Evolutionary conservation across 2,329 filamentous ascomycete species (phyloP).

Genomic region (Thermothelomyces thermophilus): DNA sequence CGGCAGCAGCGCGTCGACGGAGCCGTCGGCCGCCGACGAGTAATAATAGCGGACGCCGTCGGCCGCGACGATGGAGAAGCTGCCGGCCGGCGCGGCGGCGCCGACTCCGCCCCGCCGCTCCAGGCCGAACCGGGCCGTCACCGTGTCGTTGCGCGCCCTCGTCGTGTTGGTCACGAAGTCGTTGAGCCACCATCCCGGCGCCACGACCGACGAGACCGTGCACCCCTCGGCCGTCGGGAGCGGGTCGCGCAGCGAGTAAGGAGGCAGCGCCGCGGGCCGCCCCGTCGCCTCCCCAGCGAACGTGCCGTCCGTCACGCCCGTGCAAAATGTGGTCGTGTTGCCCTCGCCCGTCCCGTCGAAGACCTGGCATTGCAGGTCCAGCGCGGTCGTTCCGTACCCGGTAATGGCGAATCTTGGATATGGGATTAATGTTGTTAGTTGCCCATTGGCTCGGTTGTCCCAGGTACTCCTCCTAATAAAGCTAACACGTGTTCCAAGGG

Average conservation of each 20-base stretch:
- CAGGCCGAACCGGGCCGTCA: slow-evolving; percentile 19
- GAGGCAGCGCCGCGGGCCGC: slow-evolving; percentile 13
- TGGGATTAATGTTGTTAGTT: too few species aligned
- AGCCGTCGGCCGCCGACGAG: slow-evolving; percentile 1
- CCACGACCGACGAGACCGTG: slow-evolving; percentile 23
- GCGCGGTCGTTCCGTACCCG: too few species aligned
- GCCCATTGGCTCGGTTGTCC: too few species aligned
- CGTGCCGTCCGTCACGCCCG: slow-evolving; percentile 12
- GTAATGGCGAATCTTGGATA: too few species aligned
- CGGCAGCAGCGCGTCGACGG: slow-evolving; percentile 1
- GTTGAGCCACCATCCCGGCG: slow-evolving; percentile 22
- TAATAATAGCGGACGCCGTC: slow-evolving; percentile 2
- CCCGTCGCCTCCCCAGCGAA: slow-evolving; percentile 12
- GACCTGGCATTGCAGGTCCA: too few species aligned
- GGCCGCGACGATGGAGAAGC: slow-evolving; percentile 11
- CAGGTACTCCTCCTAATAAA: too few species aligned
- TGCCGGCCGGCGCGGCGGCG: slow-evolving; percentile 1
- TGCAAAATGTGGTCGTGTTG: slow-evolving; percentile 18
- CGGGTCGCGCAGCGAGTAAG: slow-evolving; percentile 23
- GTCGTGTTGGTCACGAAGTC: slow-evolving; percentile 17
- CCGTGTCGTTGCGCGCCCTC: neutral
- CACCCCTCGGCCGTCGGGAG: slow-evolving; percentile 19
- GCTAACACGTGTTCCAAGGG: neutral
- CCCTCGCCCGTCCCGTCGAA: slow-evolving; percentile 4
- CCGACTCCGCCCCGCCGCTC: slow-evolving; percentile 13